Evolutionary conservation across 257 asterid genomes (phyloP), one percentile per base, ranked within the genome.

Genomic region (Primulina tabacum): DNA sequence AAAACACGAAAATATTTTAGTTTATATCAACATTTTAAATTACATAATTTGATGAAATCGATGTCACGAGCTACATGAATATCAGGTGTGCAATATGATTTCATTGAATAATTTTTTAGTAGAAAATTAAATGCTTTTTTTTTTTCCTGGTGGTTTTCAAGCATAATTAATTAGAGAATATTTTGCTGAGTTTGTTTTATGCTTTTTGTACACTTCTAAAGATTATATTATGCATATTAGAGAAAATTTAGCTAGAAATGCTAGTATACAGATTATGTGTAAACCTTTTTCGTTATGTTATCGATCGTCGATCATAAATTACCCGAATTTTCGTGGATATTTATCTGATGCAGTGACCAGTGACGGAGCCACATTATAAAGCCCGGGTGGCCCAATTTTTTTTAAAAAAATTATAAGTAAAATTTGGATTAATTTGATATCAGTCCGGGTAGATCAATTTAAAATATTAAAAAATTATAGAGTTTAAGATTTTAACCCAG

Each of bases 291-390:
- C 67, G 8, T 7, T 18, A 14, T 8, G 4, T 33, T 2, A 7
- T 28, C 4, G 4, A 60, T 60, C 26, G 8, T 7, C 18, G 43
- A 17, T 16, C 34, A 62, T 20, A 34, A 30, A 57, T 10, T 34
- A 56, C 56, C 21, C 10, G 10, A 29, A 30, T 24, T 2, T 62
- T 18, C 1, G 0, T 20, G 11, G 7, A 4, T 20, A 33, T 59
- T 21, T 17, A 29, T 70, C 0, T 67, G 8, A 69, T 73, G 92
- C 83, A 85, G 86, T 47, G 83, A n/a, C n/a, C n/a, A n/a, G n/a
- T n/a, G n/a, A n/a, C n/a, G n/a, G n/a, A n/a, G n/a, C n/a, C n/a
- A n/a, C n/a, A n/a, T n/a, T n/a, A n/a, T n/a, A n/a, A n/a, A n/a
- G n/a, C n/a, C n/a, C n/a, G n/a, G n/a, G n/a, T n/a, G n/a, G n/a